Percentiles rank a stretch among this genome's conserved stretches.
These are phyloP conservation scores for Gonium pectorale DNA, from an alignment of 139 green algal genomes.

Conservation along the genomic window DNA sequence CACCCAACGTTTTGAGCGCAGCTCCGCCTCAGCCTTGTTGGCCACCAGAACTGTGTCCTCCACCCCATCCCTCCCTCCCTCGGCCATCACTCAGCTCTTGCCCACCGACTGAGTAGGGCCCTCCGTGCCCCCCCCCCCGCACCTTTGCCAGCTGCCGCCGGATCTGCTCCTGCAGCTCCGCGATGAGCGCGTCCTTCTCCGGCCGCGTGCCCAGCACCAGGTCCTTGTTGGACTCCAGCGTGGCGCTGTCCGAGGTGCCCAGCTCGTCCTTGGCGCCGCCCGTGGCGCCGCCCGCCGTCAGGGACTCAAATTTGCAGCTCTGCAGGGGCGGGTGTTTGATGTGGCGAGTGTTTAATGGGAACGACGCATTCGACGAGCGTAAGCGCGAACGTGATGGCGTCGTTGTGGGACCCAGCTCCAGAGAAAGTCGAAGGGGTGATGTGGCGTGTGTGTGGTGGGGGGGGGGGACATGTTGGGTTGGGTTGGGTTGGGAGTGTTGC, in stretches of 20 bases:
- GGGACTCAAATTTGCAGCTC: slow-evolving; percentile 43
- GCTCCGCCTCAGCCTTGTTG: no score
- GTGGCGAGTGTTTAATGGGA: no score
- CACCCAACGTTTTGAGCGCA: no score
- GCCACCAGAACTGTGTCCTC: no score
- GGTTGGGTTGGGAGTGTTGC: no score
- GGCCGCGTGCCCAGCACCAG: slow-evolving; percentile 51
- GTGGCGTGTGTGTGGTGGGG: no score
- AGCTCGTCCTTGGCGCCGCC: slow-evolving; percentile 34
- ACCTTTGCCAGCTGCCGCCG: slow-evolving; percentile 50
- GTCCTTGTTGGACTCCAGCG: slow-evolving; percentile 40
- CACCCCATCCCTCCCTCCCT: neutral
- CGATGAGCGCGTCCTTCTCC: slow-evolving; percentile 49
- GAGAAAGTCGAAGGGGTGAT: no score
- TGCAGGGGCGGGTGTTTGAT: neutral
- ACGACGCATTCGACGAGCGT: no score
- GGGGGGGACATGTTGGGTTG: no score
- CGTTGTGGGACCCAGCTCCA: no score
- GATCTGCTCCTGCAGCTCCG: slow-evolving; percentile 52
- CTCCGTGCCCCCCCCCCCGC: neutral
- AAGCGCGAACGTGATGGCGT: no score
- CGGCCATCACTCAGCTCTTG: neutral
- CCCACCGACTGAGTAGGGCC: neutral
- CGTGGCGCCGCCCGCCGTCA: neutral
- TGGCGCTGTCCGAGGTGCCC: slow-evolving; percentile 27